Evolutionary conservation across 371 early-diverging fungal genomes (phyloP).

Genomic region (Rhizopus sp.): DNA sequence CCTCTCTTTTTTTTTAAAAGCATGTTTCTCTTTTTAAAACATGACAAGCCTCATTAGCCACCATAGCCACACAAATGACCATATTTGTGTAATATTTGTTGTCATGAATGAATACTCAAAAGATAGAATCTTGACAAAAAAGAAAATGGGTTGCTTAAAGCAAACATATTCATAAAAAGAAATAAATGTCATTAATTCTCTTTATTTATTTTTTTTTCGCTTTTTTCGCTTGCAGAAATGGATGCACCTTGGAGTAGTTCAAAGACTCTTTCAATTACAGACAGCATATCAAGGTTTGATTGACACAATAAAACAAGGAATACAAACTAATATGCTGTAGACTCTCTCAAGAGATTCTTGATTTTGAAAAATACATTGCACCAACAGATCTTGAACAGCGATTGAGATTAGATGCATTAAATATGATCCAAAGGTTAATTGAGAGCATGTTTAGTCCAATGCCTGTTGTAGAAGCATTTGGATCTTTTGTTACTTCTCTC

Average conservation of each 20-base stretch:
- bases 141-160: too few relatives aligned
- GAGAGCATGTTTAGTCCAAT: constrained; percentile 2
- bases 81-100: too few relatives aligned
- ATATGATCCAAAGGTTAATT: constrained; percentile 5
- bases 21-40: too few relatives aligned
- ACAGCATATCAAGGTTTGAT: constrained; percentile 7
- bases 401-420: constrained; percentile 3
- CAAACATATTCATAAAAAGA: not conserved
- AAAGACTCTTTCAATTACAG: constrained; percentile 9
- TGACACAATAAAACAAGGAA: not conserved
- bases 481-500: constrained; percentile 26
- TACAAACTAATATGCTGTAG: not conserved
- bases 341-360: constrained; percentile 26
- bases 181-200: constrained; percentile 2
- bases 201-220: not conserved
- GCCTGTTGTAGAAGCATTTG: constrained; percentile 10
- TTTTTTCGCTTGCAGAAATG: constrained; percentile 17
- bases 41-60: too few relatives aligned
- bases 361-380: constrained; percentile 26
- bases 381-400: constrained; percentile 23
- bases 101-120: too few relatives aligned
- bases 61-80: too few relatives aligned
- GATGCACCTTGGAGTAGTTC: constrained; percentile 26
- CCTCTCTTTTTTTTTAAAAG: too few relatives aligned
- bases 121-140: too few relatives aligned